Evolutionary conservation across 2,329 filamentous ascomycete genomes (phyloP), one percentile per base, ranked within the genome.

Genomic region (Colletotrichum trifolii): DNA sequence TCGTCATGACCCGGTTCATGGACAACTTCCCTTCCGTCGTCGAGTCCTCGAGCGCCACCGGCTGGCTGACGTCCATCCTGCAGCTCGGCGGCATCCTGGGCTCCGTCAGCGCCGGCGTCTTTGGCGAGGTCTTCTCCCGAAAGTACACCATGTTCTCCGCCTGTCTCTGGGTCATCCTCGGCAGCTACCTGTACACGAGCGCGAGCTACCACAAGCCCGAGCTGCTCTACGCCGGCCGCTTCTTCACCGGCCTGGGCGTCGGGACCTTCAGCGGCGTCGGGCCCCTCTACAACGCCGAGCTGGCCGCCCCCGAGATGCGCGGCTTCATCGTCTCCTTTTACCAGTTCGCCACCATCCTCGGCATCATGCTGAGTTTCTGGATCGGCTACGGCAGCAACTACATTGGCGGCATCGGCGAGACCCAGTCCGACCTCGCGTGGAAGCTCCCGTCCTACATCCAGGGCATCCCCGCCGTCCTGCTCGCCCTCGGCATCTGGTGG

Each of bases 311-410:
- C 1, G 88, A 91, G 73, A 82, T 91, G n/a, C 81, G 89, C 61
- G 89, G 89, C 42, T 84, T 88, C 13, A 80, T 91, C 2, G 87
- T 91, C 12, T 87, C 85, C 6, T 80, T 91, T 8, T 88, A 91
- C 65, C 89, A 90, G 67, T 81, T 91, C 13, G 85, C 86, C 6
- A 89, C 87, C 61, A 86, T 83, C 5, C 78, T 86, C 36, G 85
- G 85, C 15, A 85, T 88, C 56, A 82, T 83, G 79, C 77, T 85
- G 25, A 80, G 78, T 0, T 83, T 82, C 72, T 83, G 81, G 80
- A 73, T 81, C 39, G 78, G 77, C 25, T 82, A 82, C 54, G 80
- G 76, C 17, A 79, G 76, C 67, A 81, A 81, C 68, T 80, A 81
- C 58, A 83, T 84, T 15, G 85, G 74, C 0, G 82, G 82, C 12